Base-by-base conservation (phyloP, 1,284 basidiomycete genomes). In the Leccinum colubrinum region DNA sequence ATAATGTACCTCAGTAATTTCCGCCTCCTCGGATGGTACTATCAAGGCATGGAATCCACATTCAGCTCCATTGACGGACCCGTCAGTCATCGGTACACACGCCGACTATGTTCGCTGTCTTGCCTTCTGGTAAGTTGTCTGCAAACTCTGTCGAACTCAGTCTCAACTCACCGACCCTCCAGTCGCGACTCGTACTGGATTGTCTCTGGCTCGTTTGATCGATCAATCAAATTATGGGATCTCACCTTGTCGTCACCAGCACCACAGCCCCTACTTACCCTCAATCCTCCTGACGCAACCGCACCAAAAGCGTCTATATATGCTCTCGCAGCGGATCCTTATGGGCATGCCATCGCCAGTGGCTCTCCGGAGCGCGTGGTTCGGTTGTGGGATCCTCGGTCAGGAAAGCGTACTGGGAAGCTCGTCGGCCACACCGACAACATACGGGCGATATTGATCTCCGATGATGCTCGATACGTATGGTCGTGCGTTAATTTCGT, bases 351-450 rank as follows among this genome's bases (percentile, higher is more conserved):
- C 4, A 83, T 99, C 17, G 95, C 92, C 2, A 91, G 90, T 5
- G 97, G 96, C 0, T 93, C 93, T 4, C 95, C 97, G 0, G 96
- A 98, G 71, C 83, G 93, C 35, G 90, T 96, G 1, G 82, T 99
- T 35, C 80, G 94, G 17, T 80, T 98, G 62, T 99, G 94, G 94
- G 97, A 99, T 73, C 94, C 96, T 3, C 83, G 97, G 20, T 83
- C 86, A 1, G 90, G 86, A 6, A 89, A 86, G 73, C 83, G 88
- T 60, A 87, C 86, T 20, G 88, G 82, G 68, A 85, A 85, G 73
- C 80, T 97, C 3, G 92, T 97, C 3, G 97, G 97, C 0, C 97
- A 99, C 75, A 97, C 95, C 0, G 97, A 99, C 76, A 98, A 97
- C 69, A 94, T 99, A 58, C 85, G 97, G 4, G 86, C 93, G 1